Conservation (phyloP, 1,284 basidiomycete genomes). For the Fistulinella cinereoalba region DNA sequence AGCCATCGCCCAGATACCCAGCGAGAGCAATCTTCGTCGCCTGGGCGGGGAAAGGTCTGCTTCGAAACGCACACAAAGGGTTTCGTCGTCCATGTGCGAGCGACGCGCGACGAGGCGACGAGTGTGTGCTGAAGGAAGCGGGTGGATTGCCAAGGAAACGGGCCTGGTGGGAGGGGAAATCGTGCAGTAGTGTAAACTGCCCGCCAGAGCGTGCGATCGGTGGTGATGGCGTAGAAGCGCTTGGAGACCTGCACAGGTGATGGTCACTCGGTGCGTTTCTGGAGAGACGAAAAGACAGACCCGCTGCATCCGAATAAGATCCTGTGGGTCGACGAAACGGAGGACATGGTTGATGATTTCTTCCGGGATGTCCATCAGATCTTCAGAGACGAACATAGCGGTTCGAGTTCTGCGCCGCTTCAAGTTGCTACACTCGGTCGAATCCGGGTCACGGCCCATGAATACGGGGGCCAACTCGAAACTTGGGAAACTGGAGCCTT, state of each 20-base stretch:
- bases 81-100: slow-evolving; percentile 12
- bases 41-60: slow-evolving; percentile 2
- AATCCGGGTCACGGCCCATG: no score
- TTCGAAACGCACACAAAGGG: slow-evolving; percentile 10
- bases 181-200: slow-evolving; percentile 7
- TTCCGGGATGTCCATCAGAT: slow-evolving; percentile 12
- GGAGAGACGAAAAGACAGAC: slow-evolving; percentile 7
- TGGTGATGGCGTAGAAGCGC: slow-evolving; percentile 10
- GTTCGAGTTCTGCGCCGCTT: no score
- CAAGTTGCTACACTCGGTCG: no score
- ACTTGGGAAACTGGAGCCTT: no score
- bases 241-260: slow-evolving; percentile 16
- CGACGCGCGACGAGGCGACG: slow-evolving; percentile 16
- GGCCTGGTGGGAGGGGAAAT: slow-evolving; percentile 20
- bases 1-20: slow-evolving; percentile 20
- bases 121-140: slow-evolving; percentile 16
- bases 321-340: slow-evolving; percentile 6
- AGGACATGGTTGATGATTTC: slow-evolving; percentile 18
- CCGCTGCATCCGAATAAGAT: slow-evolving; percentile 14
- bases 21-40: slow-evolving; percentile 6
- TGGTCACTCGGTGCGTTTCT: neutral
- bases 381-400: no score
- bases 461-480: no score
- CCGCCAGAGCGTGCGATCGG: slow-evolving; percentile 16
- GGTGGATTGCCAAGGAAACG: slow-evolving; percentile 18